Conservation (phyloP, 768 basidiomycete species). For the Phanerochaete carnosa region DNA sequence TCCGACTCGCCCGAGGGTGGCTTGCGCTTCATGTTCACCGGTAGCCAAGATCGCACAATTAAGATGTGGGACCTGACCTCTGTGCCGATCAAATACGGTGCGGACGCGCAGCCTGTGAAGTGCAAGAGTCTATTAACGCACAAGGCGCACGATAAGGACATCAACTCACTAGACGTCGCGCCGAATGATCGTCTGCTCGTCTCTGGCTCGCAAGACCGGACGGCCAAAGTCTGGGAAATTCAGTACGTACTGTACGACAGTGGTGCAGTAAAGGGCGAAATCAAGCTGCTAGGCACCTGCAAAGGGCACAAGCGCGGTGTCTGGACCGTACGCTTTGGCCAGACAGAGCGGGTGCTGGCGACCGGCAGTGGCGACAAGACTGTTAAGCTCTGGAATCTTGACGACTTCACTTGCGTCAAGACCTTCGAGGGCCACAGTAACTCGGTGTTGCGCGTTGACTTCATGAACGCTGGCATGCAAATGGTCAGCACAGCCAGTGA, state of each 20-base stretch:
- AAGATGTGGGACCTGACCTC: slow-evolving; percentile 95
- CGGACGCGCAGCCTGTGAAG: slow-evolving; percentile 34
- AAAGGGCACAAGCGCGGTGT: slow-evolving; percentile 97
- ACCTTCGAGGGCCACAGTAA: slow-evolving; percentile 99
- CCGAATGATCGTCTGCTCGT: slow-evolving; percentile 87
- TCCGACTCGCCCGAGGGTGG: slow-evolving; percentile 8
- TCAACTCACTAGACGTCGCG: slow-evolving; percentile 91
- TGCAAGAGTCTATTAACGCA: slow-evolving; percentile 81
- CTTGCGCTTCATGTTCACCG: slow-evolving; percentile 82
- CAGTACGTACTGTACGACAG: slow-evolving; percentile 42
- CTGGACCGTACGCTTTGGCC: slow-evolving; percentile 90
- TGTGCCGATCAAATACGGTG: slow-evolving; percentile 27
- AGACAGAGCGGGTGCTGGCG: slow-evolving; percentile 78
- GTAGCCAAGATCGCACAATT: slow-evolving; percentile 94
- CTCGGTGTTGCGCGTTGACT: slow-evolving; percentile 91
- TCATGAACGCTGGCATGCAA: slow-evolving; percentile 79
- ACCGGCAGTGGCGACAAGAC: slow-evolving; percentile 96
- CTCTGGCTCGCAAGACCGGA: slow-evolving; percentile 94
- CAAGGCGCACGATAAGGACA: slow-evolving; percentile 97
- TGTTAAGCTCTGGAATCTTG: slow-evolving; percentile 89
- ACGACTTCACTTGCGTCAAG: slow-evolving; percentile 90
- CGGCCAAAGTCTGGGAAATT: slow-evolving; percentile 86
- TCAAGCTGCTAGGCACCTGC: slow-evolving; percentile 80
- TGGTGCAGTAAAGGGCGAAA: slow-evolving; percentile 53
- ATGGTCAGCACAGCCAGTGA: slow-evolving; percentile 90